Evolutionary conservation across 768 basidiomycete species (phyloP).

Genomic region (Mycena leptocephala): DNA sequence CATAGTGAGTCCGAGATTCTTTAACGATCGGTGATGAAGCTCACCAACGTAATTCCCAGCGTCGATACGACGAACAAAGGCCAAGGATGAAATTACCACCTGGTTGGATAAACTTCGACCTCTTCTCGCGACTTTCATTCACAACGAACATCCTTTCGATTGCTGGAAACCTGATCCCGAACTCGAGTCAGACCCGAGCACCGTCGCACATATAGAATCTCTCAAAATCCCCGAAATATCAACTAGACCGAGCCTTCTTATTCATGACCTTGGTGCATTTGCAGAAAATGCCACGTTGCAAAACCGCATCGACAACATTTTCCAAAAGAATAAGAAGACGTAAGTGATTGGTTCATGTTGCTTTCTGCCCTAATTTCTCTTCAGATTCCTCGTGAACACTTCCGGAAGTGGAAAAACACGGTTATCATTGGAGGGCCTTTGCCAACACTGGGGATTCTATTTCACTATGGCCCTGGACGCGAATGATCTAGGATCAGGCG

Average conservation of each 20-base stretch:
- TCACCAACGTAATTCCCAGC: background rate
- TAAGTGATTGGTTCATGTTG: background rate
- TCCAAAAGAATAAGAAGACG: background rate
- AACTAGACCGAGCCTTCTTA: background rate
- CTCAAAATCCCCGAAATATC: background rate
- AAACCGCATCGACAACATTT: background rate
- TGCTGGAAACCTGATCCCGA: background rate
- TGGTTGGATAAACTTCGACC: background rate
- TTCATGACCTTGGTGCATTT: background rate
- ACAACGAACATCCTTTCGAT: background rate
- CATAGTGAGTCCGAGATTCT: background rate
- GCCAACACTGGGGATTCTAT: slow-evolving; percentile 13
- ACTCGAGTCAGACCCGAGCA: background rate
- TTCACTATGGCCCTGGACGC: background rate
- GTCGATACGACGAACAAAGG: background rate
- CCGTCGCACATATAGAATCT: slow-evolving; percentile 5
- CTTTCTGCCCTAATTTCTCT: background rate
- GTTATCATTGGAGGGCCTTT: background rate
- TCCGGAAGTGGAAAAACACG: slow-evolving; percentile 12
- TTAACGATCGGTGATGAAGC: background rate
- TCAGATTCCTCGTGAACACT: slow-evolving; percentile 13
- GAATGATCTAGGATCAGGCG: background rate
- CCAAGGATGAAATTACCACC: background rate
- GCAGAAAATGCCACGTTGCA: background rate
- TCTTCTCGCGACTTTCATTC: background rate